Evolutionary conservation across 164 flowering plant species (phyloP).

Genomic region (Stephania yunnanensis): DNA sequence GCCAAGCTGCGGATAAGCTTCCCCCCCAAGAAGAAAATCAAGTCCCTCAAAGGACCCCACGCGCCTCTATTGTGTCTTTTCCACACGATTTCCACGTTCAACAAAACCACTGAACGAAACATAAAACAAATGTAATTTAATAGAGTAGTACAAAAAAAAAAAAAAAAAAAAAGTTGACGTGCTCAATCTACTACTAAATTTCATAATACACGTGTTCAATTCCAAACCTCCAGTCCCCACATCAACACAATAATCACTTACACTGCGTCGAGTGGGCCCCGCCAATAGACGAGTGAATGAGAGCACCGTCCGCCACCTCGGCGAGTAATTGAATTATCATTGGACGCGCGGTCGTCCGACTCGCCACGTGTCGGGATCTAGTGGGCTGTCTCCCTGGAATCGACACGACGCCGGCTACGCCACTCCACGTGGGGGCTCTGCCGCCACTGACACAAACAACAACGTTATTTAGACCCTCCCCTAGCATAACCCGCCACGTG

Average conservation of each 20-base stretch:
- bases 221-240: neutral
- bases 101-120: too few species aligned
- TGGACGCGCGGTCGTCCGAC: too few species aligned
- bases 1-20: too few species aligned
- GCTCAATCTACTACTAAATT: neutral
- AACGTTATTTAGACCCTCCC: neutral
- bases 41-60: neutral
- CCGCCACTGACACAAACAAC: neutral
- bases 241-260: neutral
- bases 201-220: neutral
- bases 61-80: neutral
- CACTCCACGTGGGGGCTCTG: conserved; percentile 2
- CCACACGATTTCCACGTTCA: neutral
- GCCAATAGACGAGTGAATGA: neutral
- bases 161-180: neutral
- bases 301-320: neutral
- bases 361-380: neutral
- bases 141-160: too few species aligned
- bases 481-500: neutral
- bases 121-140: too few species aligned
- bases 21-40: too few species aligned
- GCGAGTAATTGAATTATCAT: neutral
- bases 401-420: conserved; percentile 13
- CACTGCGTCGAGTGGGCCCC: neutral
- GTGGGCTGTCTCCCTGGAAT: conserved; percentile 7